Conservation (phyloP, 805 yeast species). For the Yamadazyma akitaensis region DNA sequence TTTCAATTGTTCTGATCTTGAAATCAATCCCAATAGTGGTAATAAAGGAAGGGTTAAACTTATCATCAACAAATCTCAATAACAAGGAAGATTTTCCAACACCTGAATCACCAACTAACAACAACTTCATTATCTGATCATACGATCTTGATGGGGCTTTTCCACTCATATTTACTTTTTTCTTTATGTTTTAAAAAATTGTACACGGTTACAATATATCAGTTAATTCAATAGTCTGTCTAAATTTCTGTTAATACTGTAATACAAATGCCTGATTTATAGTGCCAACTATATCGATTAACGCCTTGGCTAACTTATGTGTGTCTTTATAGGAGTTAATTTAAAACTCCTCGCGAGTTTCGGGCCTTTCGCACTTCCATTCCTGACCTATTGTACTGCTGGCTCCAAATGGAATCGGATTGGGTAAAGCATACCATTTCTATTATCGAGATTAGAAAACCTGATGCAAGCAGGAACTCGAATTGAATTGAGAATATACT, state of each 20-base stretch:
- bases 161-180: constrained; percentile 43
- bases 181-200: background rate
- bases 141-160: constrained; percentile 71
- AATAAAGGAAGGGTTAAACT: constrained; percentile 93
- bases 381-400: background rate
- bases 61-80: constrained; percentile 91
- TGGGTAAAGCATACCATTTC: background rate
- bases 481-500: too few species aligned
- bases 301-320: background rate
- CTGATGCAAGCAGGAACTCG: background rate
- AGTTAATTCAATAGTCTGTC: background rate
- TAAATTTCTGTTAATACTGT: too few species aligned
- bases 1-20: constrained; percentile 92
- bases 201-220: background rate
- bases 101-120: constrained; percentile 89
- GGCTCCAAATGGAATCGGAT: background rate
- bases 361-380: constrained; percentile 3
- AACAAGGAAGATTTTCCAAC: constrained; percentile 88
- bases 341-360: background rate
- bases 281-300: background rate
- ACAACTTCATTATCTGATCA: constrained; percentile 86
- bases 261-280: background rate
- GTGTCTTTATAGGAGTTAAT: background rate
- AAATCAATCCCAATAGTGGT: constrained; percentile 98
- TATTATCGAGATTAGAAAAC: background rate